phyloP scores from a whole-genome alignment of 2,329 filamentous ascomycete species.

The Alternaria arborescens region DNA sequence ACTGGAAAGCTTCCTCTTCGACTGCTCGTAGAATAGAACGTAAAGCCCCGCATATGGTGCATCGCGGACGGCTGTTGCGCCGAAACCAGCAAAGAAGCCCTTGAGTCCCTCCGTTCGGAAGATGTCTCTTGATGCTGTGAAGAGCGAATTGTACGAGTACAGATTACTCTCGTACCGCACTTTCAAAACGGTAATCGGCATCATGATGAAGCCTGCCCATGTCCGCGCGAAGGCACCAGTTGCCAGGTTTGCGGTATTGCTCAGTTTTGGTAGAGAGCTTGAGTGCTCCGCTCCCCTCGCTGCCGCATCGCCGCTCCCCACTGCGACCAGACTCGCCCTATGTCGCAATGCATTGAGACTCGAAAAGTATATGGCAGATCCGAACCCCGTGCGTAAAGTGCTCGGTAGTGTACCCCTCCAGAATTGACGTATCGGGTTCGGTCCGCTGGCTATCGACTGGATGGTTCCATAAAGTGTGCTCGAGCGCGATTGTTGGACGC shows the following conservation, averaged over 20 bases:
- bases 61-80: slow-evolving; percentile 90
- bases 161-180: slow-evolving; percentile 91
- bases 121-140: slow-evolving; percentile 78
- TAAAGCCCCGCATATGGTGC: slow-evolving; percentile 97
- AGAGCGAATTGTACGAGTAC: slow-evolving; percentile 82
- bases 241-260: slow-evolving; percentile 82
- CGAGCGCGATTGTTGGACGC: slow-evolving; percentile 85
- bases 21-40: slow-evolving; percentile 89
- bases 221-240: slow-evolving; percentile 86
- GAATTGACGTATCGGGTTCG: slow-evolving; percentile 74
- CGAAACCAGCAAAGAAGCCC: slow-evolving; percentile 93
- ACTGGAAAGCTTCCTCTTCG: slow-evolving; percentile 69
- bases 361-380: slow-evolving; percentile 93
- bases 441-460: slow-evolving; percentile 72
- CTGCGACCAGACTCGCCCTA: slow-evolving; percentile 56
- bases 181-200: slow-evolving; percentile 96
- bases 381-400: slow-evolving; percentile 90
- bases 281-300: slow-evolving; percentile 55
- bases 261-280: slow-evolving; percentile 81
- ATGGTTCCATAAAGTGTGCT: slow-evolving; percentile 73
- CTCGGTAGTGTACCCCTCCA: slow-evolving; percentile 95
- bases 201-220: slow-evolving; percentile 87
- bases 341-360: slow-evolving; percentile 85
- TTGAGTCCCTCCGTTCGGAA: slow-evolving; percentile 74
- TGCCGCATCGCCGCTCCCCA: slow-evolving; percentile 23